phyloP scores from a whole-genome alignment of 176 grass and related monocot species.

The Oryza meridionalis region DNA sequence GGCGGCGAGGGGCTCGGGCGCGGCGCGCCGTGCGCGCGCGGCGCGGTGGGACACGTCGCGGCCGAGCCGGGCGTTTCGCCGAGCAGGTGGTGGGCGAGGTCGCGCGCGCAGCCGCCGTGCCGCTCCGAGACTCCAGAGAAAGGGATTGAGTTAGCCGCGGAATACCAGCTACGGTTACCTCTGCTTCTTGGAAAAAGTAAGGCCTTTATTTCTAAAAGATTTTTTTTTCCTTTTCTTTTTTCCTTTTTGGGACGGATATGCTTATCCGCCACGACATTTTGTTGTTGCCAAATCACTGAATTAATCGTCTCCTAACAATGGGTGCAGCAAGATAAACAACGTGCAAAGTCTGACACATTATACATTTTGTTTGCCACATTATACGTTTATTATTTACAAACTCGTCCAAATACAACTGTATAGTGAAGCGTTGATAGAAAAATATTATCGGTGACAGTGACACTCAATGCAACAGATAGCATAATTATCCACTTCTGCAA shows the following conservation, averaged over 20 bases:
- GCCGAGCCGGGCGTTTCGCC: not conserved
- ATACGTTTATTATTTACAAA: too few species aligned
- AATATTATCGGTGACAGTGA: not conserved
- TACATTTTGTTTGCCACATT: too few species aligned
- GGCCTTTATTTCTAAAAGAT: not conserved
- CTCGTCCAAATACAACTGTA: not conserved
- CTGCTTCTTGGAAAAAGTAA: not conserved
- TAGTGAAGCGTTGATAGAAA: not conserved
- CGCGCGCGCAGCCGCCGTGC: not conserved
- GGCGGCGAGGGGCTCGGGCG: not conserved
- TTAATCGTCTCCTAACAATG: too few species aligned
- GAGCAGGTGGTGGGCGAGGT: not conserved
- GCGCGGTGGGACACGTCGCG: slow-evolving; percentile 31
- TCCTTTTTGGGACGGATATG: not conserved
- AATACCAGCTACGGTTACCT: not conserved
- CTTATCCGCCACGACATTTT: not conserved
- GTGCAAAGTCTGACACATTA: too few species aligned
- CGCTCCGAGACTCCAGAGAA: not conserved
- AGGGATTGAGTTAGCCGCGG: not conserved
- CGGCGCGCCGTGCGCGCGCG: not conserved
- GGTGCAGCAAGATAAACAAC: too few species aligned
- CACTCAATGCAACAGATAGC: not conserved
- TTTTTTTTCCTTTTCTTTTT: not conserved
- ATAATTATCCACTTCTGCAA: not conserved
- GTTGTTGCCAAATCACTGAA: too few species aligned